Percentiles rank a stretch among this genome's conserved stretches.
Evolutionary conservation across 345 rosid genomes (phyloP).

Genomic region (Eucalyptus shirleyi): DNA sequence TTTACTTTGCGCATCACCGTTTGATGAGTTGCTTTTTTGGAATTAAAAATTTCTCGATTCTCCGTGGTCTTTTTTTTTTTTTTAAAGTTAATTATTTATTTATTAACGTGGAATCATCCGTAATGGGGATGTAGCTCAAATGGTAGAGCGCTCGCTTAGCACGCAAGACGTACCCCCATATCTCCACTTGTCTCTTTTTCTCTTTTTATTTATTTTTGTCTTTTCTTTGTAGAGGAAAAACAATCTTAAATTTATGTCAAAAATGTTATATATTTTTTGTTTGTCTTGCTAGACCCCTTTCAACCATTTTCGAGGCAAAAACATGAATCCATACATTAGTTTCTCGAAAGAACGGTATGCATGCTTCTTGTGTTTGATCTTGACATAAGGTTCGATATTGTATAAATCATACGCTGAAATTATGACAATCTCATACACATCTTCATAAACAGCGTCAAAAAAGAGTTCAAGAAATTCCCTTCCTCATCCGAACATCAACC

Average conservation of each 20-base stretch:
- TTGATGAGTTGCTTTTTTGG: background rate
- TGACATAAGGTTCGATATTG: background rate
- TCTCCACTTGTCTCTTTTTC: conserved; percentile 2
- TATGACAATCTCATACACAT: background rate
- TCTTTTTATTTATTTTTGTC: background rate
- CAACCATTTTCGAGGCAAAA: background rate
- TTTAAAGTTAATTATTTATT: no score
- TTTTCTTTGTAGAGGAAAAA: background rate
- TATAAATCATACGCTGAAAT: background rate
- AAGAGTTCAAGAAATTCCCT: background rate
- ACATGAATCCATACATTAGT: background rate
- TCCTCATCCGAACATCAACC: background rate
- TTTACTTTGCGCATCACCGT: background rate
- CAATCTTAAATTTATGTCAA: background rate
- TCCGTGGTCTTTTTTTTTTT: background rate
- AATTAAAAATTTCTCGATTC: background rate
- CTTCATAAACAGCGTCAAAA: background rate
- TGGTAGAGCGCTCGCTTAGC: conserved; percentile 67
- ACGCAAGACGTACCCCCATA: conserved; percentile 45
- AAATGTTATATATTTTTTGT: background rate
- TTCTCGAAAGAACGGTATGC: background rate
- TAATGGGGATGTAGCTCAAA: conserved; percentile 54
- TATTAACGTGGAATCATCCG: background rate
- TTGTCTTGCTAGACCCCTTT: background rate
- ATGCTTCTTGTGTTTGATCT: background rate